phyloP scores from a whole-genome alignment of 2,329 filamentous ascomycete genomes.

The Aureobasidium sp. region DNA sequence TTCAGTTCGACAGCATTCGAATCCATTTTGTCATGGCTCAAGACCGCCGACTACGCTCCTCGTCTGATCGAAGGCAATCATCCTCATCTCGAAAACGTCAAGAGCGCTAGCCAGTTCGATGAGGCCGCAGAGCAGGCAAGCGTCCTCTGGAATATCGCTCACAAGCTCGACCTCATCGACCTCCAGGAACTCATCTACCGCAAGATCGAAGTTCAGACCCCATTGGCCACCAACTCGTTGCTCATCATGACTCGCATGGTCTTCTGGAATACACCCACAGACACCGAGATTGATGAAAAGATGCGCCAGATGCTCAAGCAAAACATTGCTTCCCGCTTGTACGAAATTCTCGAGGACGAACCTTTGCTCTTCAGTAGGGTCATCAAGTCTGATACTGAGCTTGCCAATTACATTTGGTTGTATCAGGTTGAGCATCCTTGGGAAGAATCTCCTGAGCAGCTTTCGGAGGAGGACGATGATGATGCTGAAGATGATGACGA shows the following conservation, averaged over 20 bases:
- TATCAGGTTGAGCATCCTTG: neutral
- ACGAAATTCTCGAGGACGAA: neutral
- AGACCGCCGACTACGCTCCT: neutral
- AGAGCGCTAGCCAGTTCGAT: neutral
- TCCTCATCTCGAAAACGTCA: neutral
- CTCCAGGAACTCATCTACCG: slow-evolving; percentile 5
- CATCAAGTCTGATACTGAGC: neutral
- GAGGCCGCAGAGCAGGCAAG: neutral
- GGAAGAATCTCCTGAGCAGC: neutral
- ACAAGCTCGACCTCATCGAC: neutral
- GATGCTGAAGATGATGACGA: neutral
- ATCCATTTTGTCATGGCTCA: neutral
- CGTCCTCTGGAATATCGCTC: neutral
- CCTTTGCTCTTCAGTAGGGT: neutral
- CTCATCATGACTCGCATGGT: slow-evolving; percentile 2
- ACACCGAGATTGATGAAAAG: neutral
- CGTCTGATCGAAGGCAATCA: neutral
- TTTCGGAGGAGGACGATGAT: neutral
- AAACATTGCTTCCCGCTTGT: neutral
- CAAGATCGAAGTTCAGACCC: neutral
- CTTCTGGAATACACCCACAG: neutral
- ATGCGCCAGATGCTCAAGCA: neutral
- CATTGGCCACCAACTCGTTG: neutral
- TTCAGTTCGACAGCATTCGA: neutral
- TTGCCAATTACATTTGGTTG: neutral